Conservation (phyloP, 768 basidiomycete species). For the Lanmaoa pseudosensibilis region DNA sequence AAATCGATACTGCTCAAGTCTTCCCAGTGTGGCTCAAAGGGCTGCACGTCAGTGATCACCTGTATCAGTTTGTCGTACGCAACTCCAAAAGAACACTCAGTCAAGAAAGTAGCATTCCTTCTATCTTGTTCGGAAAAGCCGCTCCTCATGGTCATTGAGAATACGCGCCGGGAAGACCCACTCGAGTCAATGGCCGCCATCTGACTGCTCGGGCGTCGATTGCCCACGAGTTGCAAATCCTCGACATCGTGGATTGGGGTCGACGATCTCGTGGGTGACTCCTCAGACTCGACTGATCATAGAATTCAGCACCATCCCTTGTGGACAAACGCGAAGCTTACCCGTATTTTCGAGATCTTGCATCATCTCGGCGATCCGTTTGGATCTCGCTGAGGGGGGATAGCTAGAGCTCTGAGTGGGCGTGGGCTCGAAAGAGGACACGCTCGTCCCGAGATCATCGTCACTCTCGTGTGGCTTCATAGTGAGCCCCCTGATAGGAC, state of each 20-base stretch:
- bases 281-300: constrained; percentile 37
- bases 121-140: constrained; percentile 34
- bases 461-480: constrained; percentile 38
- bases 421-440: constrained; percentile 17
- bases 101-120: constrained; percentile 72
- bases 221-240: constrained; percentile 47
- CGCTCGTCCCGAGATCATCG: constrained; percentile 32
- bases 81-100: constrained; percentile 95
- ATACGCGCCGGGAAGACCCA: constrained; percentile 39
- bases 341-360: constrained; percentile 68
- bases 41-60: constrained; percentile 91
- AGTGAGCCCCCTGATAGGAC: constrained; percentile 74
- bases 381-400: constrained; percentile 67
- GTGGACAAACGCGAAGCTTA: constrained; percentile 41
- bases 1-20: constrained; percentile 72
- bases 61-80: constrained; percentile 90
- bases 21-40: constrained; percentile 96
- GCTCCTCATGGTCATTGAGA: constrained; percentile 46
- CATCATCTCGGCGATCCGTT: constrained; percentile 80
- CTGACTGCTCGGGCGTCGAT: constrained; percentile 41
- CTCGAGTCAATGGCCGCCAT: constrained; percentile 23
- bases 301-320: constrained; percentile 2
- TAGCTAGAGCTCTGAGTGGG: constrained; percentile 28
- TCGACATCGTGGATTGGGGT: constrained; percentile 46
- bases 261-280: constrained; percentile 57